Percentiles rank a stretch among this genome's conserved stretches.
These are phyloP conservation scores for Sphagnum tenellum DNA, from an alignment of 225 moss, liverwort and hornwort species.

Conservation along the genomic window DNA sequence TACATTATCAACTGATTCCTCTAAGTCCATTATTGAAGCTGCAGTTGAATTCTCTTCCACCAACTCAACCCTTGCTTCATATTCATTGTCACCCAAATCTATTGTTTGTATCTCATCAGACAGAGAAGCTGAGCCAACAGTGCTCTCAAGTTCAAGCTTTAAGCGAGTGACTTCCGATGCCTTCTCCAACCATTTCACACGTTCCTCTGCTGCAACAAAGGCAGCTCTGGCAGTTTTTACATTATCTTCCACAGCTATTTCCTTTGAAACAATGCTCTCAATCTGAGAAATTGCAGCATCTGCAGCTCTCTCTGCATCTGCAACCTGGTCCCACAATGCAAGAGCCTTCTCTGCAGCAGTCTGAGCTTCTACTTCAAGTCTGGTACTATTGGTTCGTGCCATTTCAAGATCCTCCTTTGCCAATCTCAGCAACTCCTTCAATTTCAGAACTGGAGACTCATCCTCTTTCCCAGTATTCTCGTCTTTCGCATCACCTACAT, in stretches of 20 bases:
- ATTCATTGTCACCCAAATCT: too few relatives aligned
- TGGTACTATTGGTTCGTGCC: conserved; percentile 41
- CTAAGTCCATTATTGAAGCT: too few relatives aligned
- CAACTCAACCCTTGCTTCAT: too few relatives aligned
- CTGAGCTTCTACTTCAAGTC: conserved; percentile 58
- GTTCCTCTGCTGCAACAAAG: conserved; percentile 34
- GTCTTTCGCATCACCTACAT: too few relatives aligned
- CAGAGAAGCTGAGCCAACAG: too few relatives aligned
- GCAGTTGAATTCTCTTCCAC: too few relatives aligned
- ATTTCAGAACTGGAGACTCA: conserved; percentile 36
- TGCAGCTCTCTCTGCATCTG: conserved; percentile 18
- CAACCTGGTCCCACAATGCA: conserved; percentile 52
- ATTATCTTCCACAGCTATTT: conserved; percentile 43
- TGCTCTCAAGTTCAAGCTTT: conserved; percentile 28
- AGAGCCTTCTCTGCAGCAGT: conserved; percentile 66
- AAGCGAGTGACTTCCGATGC: conserved; percentile 50
- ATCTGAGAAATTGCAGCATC: conserved; percentile 30
- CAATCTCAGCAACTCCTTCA: conserved; percentile 67
- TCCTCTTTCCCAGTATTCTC: conserved; percentile 11
- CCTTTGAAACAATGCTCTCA: conserved; percentile 30
- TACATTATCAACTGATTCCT: too few relatives aligned
- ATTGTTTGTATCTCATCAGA: too few relatives aligned
- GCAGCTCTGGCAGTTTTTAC: conserved; percentile 41
- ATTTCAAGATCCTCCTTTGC: conserved; percentile 70
- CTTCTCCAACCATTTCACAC: conserved; percentile 27